Evolutionary conservation across 208 protist genomes (phyloP).

Genomic region (Trypanosoma cruzi): DNA sequence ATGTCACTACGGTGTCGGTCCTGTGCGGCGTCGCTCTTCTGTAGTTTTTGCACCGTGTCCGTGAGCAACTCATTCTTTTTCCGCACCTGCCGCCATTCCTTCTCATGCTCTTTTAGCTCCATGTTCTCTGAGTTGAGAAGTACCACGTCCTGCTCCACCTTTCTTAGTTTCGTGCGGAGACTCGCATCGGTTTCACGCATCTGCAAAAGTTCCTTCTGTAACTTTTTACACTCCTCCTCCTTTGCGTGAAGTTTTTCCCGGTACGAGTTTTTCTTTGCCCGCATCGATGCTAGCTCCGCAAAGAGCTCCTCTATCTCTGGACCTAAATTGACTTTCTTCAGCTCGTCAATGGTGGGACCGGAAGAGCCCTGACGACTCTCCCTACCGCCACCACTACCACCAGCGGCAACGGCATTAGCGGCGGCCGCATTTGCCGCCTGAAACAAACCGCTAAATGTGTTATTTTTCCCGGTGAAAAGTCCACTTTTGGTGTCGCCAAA

Average conservation of each 20-base stretch:
- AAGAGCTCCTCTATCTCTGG: constrained; percentile 91
- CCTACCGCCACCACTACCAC: background rate
- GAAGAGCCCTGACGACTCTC: too few species aligned
- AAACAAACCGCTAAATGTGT: background rate
- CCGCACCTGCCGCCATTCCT: constrained; percentile 50
- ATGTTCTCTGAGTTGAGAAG: constrained; percentile 90
- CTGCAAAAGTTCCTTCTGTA: constrained; percentile 37
- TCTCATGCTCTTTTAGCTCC: constrained; percentile 66
- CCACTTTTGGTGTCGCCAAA: background rate
- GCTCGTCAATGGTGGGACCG: constrained; percentile 79
- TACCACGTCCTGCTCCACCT: constrained; percentile 81
- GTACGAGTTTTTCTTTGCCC: constrained; percentile 83
- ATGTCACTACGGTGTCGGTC: constrained; percentile 28
- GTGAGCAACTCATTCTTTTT: constrained; percentile 49
- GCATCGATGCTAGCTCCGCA: constrained; percentile 69
- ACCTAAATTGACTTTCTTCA: constrained; percentile 83
- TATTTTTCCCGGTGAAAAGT: background rate
- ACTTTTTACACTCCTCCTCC: constrained; percentile 33
- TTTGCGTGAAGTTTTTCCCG: constrained; percentile 55
- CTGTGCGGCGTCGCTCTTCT: constrained; percentile 41
- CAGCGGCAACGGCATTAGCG: background rate
- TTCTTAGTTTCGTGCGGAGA: constrained; percentile 62
- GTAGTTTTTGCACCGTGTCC: constrained; percentile 7
- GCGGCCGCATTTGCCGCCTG: background rate
- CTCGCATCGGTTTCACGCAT: constrained; percentile 42